Evolutionary conservation across 768 basidiomycete species (phyloP).

Genomic region (Steccherinum ochraceum): DNA sequence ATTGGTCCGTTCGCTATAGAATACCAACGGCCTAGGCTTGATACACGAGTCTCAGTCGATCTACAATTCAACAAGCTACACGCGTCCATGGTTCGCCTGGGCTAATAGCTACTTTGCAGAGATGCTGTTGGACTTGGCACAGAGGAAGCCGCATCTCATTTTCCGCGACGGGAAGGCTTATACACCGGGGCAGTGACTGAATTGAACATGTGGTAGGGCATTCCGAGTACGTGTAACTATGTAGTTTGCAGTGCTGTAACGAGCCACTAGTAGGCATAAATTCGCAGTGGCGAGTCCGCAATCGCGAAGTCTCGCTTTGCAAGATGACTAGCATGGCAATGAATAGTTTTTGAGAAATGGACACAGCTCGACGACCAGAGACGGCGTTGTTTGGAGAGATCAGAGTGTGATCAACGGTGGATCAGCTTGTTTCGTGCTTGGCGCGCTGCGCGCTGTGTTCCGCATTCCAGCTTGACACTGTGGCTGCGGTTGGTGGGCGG

Average conservation of each 20-base stretch:
- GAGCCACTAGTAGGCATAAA: no score
- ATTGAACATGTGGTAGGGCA: not conserved
- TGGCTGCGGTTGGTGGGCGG: not conserved
- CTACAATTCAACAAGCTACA: slow-evolving; percentile 50
- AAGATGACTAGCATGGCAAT: no score
- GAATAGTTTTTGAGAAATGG: no score
- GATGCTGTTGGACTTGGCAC: slow-evolving; percentile 72
- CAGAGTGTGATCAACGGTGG: no score
- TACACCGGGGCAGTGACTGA: slow-evolving; percentile 42
- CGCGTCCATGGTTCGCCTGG: slow-evolving; percentile 78
- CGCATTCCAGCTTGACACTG: not conserved
- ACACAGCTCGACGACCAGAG: no score
- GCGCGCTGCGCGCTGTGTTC: slow-evolving; percentile 3
- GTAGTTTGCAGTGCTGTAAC: no score
- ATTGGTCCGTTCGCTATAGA: slow-evolving; percentile 31
- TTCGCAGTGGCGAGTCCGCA: no score
- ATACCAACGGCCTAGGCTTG: slow-evolving; percentile 67
- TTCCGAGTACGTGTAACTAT: no score
- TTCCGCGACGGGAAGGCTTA: slow-evolving; percentile 52
- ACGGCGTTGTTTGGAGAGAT: no score
- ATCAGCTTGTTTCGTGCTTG: not conserved
- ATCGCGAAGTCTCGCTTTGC: no score
- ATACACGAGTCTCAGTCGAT: slow-evolving; percentile 73
- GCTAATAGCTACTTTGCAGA: slow-evolving; percentile 81
- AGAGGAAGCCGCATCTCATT: slow-evolving; percentile 64